Base-by-base conservation (phyloP, 1,284 basidiomycete species). In the Microbotryum intermedium region DNA sequence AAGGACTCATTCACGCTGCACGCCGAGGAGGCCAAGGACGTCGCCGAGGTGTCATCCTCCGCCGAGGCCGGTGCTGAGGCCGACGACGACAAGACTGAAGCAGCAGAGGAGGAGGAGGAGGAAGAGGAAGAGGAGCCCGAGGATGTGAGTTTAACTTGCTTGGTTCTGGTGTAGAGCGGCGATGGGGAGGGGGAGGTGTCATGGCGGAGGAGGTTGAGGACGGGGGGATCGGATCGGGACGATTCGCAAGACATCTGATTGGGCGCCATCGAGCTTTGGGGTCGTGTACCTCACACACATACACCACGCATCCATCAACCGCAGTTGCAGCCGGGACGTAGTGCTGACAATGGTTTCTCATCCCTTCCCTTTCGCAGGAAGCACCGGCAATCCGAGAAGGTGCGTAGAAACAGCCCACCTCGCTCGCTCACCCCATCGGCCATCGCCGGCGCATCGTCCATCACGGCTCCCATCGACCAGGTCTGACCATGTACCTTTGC, bases 101-200 rank as follows among this genome's bases (percentile, higher is more conserved):
- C 62, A 30, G 66, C 53, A 20, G 60, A 64, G 29, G 56, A 62
- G 46, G 34, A 61, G 50, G 68, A 69, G 28, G 66, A 66, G 45
- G 69, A 69, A 29, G 69, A 71, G 56, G 70, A 71, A 57, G 70
- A 70, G 61, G 70, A 71, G 56, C 63, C 65, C 20, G 67, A 71
- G 60, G 70, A 71, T 56, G 69, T 68, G 49, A 58, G 66, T 63
- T 10, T 25, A 11, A 20, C 45, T n/a, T 16, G 21, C 20, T 13
- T 6, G 29, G 9, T 43, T 23, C 34, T 11, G 6, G 34, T n/a
- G 34, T 1, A 18, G 25, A 20, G 6, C 18, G 30, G 25, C n/a
- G 4, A 18, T 20, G 54, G 26, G 30, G 11, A 4, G 45, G 34
- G 28, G 21, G 46, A 34, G 1, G 28, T 10, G 45, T 6, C 21